Conservation (phyloP, 2,329 filamentous ascomycete genomes). For the Exophiala viscosa region DNA sequence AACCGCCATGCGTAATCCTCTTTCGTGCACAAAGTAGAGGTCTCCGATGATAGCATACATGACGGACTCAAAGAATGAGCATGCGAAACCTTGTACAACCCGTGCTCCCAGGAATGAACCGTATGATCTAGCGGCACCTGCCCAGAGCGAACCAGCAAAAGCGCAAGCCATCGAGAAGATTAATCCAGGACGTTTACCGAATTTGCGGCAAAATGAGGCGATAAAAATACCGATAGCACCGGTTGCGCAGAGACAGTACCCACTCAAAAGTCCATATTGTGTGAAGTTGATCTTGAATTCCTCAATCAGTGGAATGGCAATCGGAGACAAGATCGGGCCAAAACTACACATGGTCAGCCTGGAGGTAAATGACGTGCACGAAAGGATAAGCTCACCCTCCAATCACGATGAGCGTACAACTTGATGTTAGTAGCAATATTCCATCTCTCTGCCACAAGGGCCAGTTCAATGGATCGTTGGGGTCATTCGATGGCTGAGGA, state of each 20-base stretch:
- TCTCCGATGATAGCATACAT: conserved; percentile 23
- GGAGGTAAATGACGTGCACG: no score
- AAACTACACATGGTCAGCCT: no score
- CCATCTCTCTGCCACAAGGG: neutral
- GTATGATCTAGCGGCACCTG: neutral
- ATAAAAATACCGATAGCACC: conserved; percentile 2
- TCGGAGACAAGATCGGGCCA: conserved; percentile 9
- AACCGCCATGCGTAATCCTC: conserved; percentile 2
- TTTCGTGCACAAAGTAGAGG: conserved; percentile 28
- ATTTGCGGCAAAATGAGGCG: conserved; percentile 4
- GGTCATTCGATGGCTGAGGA: conserved; percentile 2
- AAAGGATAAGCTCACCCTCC: no score
- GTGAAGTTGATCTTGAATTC: neutral
- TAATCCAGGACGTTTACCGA: conserved; percentile 4
- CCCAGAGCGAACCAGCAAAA: neutral
- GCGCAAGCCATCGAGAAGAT: neutral
- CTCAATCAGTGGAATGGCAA: conserved; percentile 34
- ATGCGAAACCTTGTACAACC: neutral
- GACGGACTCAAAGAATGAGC: conserved; percentile 1
- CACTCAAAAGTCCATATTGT: neutral
- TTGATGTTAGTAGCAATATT: neutral
- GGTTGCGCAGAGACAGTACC: neutral
- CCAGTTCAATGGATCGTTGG: conserved; percentile 1
- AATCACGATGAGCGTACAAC: neutral
- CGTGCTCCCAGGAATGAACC: neutral